Base-by-base conservation (phyloP, 202 grass and related monocot species). In the Saccharum hybrid region DNA sequence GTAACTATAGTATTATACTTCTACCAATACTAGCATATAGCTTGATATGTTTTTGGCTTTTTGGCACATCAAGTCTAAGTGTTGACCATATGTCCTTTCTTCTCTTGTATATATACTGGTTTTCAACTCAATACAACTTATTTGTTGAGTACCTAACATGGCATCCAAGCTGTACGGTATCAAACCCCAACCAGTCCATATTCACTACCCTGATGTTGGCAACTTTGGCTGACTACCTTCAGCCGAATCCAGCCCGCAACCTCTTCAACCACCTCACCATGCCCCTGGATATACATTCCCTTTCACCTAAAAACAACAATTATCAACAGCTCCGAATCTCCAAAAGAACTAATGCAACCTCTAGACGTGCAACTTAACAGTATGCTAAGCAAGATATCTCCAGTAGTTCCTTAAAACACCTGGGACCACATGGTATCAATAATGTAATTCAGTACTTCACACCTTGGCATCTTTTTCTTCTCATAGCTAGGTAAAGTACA, bases 71-170 rank as follows among this genome's bases (percentile, higher is more conserved):
- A 72, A 49, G 70, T 72, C 41, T 71, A 48, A 46, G 6, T 30
- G 41, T 30, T 72, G 12, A 11, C 42, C 41, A 31, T 71, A 45
- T 4, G 11, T 30, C 23, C 69, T 45, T 30, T 48, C 12, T 46
- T 72, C 23, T 48, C 12, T 31, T 73, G 26, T 51, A 51, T 48
- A 71, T 46, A 46, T 72, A 7, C 42, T 14, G 31, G 1, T 3
- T 72, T 72, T 72, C 69, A 71, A 71, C 39, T 71, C 21, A 49
- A 49, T 16, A 48, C 68, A 71, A 71, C 22, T 72, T 71, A 71
- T 71, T 72, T 23, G 42, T 30, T 28, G 21, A 48, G 7, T 48
- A 8, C 41, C 41, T 62, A 49, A 31, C 45, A 73, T 33, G 26
- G 45, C 71, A 33, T 10, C 38, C 5, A 15, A 72, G 22, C 69